These are phyloP conservation scores for Boletus rubropictus DNA, from an alignment of 768 basidiomycete genomes.

Conservation along the genomic window DNA sequence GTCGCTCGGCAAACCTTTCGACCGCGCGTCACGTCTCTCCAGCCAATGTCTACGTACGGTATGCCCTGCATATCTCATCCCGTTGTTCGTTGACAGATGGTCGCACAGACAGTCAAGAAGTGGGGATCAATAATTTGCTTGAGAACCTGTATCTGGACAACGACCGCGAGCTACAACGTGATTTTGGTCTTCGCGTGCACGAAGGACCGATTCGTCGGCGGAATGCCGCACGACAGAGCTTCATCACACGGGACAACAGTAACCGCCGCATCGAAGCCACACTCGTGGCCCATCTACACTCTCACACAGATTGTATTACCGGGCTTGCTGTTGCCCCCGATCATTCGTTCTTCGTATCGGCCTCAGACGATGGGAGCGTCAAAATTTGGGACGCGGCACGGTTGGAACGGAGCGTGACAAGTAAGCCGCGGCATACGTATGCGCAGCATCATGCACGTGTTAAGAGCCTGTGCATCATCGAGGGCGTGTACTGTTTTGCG, in stretches of 20 bases:
- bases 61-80: conserved; percentile 9
- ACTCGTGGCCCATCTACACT: conserved; percentile 77
- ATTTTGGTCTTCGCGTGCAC: conserved; percentile 87
- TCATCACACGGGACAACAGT: conserved; percentile 58
- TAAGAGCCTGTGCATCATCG: conserved; percentile 71
- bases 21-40: conserved; percentile 45
- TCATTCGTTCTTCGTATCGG: conserved; percentile 89
- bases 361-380: conserved; percentile 90
- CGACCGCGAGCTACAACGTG: conserved; percentile 76
- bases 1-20: conserved; percentile 46
- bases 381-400: conserved; percentile 91
- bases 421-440: conserved; percentile 71
- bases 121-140: conserved; percentile 80
- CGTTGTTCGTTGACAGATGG: background rate
- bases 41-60: conserved; percentile 73
- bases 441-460: conserved; percentile 66
- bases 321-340: conserved; percentile 86
- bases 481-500: conserved; percentile 85
- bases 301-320: conserved; percentile 77
- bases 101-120: conserved; percentile 78
- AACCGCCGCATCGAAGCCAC: conserved; percentile 65
- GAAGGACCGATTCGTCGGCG: conserved; percentile 77
- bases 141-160: conserved; percentile 89
- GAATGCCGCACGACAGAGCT: conserved; percentile 63
- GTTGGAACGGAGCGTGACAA: conserved; percentile 91